Percentiles rank a stretch among this genome's conserved stretches.
Evolutionary conservation across 345 rosid species (phyloP).

Genomic region (Excoecaria agallocha): DNA sequence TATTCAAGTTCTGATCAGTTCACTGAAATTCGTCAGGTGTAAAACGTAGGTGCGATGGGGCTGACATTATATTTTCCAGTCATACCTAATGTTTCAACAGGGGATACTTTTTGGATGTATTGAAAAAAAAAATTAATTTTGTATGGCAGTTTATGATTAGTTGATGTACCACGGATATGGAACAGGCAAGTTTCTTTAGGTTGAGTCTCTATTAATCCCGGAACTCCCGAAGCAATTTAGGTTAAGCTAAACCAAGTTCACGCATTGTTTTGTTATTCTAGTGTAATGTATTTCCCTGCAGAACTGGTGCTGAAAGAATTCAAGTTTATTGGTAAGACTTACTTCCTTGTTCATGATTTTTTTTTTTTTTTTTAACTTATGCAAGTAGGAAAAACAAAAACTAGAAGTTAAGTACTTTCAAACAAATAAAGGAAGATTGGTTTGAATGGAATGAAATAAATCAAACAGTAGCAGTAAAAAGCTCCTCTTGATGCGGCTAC

Average conservation of each 20-base stretch:
- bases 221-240: too few species aligned
- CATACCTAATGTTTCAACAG: too few species aligned
- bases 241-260: too few species aligned
- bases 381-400: neutral
- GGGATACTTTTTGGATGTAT: neutral
- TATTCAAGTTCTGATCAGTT: neutral
- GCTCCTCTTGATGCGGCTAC: neutral
- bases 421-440: neutral
- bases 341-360: neutral
- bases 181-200: too few species aligned
- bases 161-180: too few species aligned
- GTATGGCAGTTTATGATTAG: too few species aligned
- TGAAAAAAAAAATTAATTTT: too few species aligned
- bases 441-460: neutral
- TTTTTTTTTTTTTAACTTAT: neutral
- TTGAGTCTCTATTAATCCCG: too few species aligned
- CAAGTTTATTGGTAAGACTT: neutral
- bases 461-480: neutral
- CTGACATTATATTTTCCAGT: neutral
- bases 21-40: neutral
- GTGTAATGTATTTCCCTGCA: neutral
- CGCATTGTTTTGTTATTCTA: neutral
- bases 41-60: neutral
- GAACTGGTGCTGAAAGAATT: neutral
- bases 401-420: too few species aligned